Percentiles rank a stretch among this genome's conserved stretches.
Evolutionary conservation across 2,329 filamentous ascomycete genomes (phyloP).

Genomic region (Ploettnerulaceae sp.): DNA sequence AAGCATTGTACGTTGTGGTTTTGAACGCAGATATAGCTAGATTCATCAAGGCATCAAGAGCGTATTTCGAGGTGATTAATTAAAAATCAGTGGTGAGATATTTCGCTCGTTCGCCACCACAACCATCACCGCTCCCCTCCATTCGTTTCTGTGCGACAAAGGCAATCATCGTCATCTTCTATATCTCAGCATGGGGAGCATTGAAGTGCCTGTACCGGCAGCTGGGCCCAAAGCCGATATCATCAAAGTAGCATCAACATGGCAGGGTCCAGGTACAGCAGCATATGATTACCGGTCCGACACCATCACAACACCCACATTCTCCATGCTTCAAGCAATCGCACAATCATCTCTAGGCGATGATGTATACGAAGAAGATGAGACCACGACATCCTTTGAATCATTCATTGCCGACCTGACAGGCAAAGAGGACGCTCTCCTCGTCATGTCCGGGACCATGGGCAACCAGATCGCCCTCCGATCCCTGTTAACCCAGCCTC

Average conservation of each 20-base stretch:
- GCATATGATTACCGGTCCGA: conserved; percentile 38
- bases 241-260: conserved; percentile 3
- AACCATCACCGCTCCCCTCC: not conserved
- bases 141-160: too few relatives aligned
- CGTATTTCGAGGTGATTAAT: too few relatives aligned
- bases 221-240: not conserved
- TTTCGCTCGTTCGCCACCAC: not conserved
- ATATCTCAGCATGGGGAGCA: conserved; percentile 1
- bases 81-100: too few relatives aligned
- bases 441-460: conserved; percentile 89
- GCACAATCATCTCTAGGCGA: conserved; percentile 71
- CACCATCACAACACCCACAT: conserved; percentile 69
- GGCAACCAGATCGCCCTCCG: conserved; percentile 83
- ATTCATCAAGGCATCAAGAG: too few relatives aligned
- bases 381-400: conserved; percentile 71
- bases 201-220: not conserved
- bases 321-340: conserved; percentile 77
- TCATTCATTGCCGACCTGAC: conserved; percentile 66
- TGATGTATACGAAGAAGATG: conserved; percentile 78
- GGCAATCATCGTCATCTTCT: not conserved
- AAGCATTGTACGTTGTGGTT: too few relatives aligned
- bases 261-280: conserved; percentile 5
- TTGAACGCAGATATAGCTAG: too few relatives aligned
- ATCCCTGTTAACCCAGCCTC: conserved; percentile 73
- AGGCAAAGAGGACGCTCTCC: conserved; percentile 69